These are phyloP conservation scores for Lipomyces kockii DNA, from an alignment of 805 yeast genomes.

Conservation along the genomic window DNA sequence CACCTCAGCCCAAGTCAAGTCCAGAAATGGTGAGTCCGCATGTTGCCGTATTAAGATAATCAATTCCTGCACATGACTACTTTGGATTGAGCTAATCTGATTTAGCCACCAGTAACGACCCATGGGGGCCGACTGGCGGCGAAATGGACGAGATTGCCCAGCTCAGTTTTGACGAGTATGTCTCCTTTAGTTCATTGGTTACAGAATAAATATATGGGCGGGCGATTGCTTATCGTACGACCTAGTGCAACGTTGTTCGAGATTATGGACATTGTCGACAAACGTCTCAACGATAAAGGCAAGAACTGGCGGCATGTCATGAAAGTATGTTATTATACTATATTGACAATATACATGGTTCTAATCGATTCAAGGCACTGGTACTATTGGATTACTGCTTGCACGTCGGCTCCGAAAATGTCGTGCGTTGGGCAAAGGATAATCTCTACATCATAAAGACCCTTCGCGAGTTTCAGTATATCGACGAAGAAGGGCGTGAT, in stretches of 20 bases:
- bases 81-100: background rate
- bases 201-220: too few species aligned
- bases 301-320: constrained; percentile 97
- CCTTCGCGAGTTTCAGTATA: constrained; percentile 81
- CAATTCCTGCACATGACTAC: background rate
- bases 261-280: constrained; percentile 91
- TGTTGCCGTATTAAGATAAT: too few species aligned
- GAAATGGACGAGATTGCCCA: constrained; percentile 85
- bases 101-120: constrained; percentile 84
- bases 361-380: constrained; percentile 52
- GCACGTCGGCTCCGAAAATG: constrained; percentile 82
- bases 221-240: background rate
- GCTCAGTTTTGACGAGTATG: constrained; percentile 63
- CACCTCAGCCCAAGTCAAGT: constrained; percentile 80
- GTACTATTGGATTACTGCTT: constrained; percentile 86
- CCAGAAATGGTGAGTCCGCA: constrained; percentile 59
- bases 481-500: constrained; percentile 76
- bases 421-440: constrained; percentile 89
- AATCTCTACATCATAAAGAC: constrained; percentile 88
- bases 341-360: background rate
- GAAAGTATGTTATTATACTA: constrained; percentile 50
- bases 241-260: constrained; percentile 72
- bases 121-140: constrained; percentile 75
- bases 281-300: constrained; percentile 92
- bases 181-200: constrained; percentile 10